A percentile compares a stretch with the other conserved stretches of the same genome.
These are phyloP conservation scores for Lichtheimia hyalospora DNA, from an alignment of 371 early-diverging fungal species.

Conservation along the genomic window DNA sequence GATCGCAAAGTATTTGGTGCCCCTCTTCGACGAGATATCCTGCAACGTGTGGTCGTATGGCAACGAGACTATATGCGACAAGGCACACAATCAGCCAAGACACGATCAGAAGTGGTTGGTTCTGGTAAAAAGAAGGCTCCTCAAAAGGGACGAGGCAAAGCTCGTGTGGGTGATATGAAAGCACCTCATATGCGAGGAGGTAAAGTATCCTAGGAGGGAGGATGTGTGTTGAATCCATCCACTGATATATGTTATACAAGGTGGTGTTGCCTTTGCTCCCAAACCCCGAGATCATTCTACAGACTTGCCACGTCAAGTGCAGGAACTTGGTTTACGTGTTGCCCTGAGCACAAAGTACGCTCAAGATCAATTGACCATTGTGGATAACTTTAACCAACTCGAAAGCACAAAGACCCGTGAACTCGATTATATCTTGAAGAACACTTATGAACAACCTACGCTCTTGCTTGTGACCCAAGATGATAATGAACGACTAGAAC, in stretches of 20 bases:
- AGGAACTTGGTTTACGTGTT: constrained; percentile 78
- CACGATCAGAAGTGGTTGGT: constrained; percentile 84
- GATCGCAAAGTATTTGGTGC: constrained; percentile 77
- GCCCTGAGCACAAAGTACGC: constrained; percentile 88
- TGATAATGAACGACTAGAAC: constrained; percentile 53
- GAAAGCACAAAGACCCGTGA: constrained; percentile 62
- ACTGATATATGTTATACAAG: constrained; percentile 19
- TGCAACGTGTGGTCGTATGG: constrained; percentile 87
- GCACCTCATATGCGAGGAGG: constrained; percentile 92
- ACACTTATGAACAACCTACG: constrained; percentile 39
- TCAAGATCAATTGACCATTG: constrained; percentile 86
- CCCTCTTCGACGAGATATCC: constrained; percentile 81
- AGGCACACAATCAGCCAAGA: constrained; percentile 85
- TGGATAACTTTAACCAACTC: constrained; percentile 65
- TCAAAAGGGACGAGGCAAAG: constrained; percentile 94
- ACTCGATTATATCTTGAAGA: constrained; percentile 55
- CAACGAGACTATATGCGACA: constrained; percentile 80
- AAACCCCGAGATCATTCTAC: constrained; percentile 82
- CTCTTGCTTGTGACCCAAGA: constrained; percentile 53
- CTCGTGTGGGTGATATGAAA: constrained; percentile 83
- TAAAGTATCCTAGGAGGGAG: constrained; percentile 25
- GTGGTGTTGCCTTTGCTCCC: constrained; percentile 90
- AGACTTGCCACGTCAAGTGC: constrained; percentile 84
- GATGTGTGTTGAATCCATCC: too few species aligned
- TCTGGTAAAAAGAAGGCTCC: constrained; percentile 76